A percentile compares a stretch with the other conserved stretches of the same genome.
Conservation (phyloP, 2,329 filamentous ascomycete species). For the Grosmannia serpens region DNA sequence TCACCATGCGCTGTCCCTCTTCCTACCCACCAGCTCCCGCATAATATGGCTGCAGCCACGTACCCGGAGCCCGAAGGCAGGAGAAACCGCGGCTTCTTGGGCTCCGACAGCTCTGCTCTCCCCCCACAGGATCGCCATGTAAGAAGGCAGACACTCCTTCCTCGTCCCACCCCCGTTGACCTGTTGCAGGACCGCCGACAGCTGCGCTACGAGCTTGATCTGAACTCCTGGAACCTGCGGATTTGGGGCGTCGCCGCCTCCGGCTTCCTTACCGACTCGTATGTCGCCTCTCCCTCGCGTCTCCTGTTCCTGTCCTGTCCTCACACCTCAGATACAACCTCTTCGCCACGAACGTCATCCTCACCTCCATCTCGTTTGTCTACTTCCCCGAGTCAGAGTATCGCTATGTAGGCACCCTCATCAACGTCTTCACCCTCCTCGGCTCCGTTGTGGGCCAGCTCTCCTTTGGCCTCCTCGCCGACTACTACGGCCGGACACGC, state of each 20-base stretch:
- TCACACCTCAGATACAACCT: constrained; percentile 34
- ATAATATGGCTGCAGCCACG: constrained; percentile 13
- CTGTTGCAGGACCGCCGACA: constrained; percentile 34
- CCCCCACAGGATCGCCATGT: constrained; percentile 37
- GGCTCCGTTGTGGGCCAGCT: constrained; percentile 41
- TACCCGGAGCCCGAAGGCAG: constrained; percentile 23
- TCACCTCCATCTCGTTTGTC: constrained; percentile 40
- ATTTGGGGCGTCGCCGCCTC: constrained; percentile 45
- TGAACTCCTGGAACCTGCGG: constrained; percentile 42
- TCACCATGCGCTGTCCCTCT: background rate
- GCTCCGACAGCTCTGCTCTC: constrained; percentile 38
- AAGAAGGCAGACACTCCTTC: constrained; percentile 12
- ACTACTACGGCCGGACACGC: constrained; percentile 41
- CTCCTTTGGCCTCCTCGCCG: constrained; percentile 41
- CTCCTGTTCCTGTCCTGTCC: background rate
- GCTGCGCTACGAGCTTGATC: constrained; percentile 39
- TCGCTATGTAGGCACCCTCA: constrained; percentile 32
- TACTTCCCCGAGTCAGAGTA: constrained; percentile 34
- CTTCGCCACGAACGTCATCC: constrained; percentile 42
- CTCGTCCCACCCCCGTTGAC: background rate
- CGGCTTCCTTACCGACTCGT: constrained; percentile 43
- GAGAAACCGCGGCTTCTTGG: constrained; percentile 38
- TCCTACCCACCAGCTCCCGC: background rate
- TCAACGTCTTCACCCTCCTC: constrained; percentile 40
- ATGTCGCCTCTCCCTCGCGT: constrained; percentile 13